Percentiles rank a stretch among this genome's conserved stretches.
Conservation (phyloP, 78 protist genomes). For the Dictyostelium firmibasis region DNA sequence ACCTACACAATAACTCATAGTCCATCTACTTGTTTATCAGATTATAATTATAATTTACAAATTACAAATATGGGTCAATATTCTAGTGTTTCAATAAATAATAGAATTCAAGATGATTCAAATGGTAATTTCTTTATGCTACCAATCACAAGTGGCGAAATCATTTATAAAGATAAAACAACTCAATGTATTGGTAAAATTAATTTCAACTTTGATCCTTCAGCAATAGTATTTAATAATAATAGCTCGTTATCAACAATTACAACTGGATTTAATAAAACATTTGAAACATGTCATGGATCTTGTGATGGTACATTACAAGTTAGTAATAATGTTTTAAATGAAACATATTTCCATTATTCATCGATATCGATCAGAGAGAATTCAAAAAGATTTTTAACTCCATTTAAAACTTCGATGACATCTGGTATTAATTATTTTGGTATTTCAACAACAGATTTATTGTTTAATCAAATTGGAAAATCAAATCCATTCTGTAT, state of each 20-base stretch:
- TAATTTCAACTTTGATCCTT: not conserved
- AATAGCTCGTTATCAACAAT: not conserved
- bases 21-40: not conserved
- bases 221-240: not conserved
- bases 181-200: not conserved
- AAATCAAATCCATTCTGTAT: not conserved
- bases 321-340: not conserved
- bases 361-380: not conserved
- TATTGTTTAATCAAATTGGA: not conserved
- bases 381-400: not conserved
- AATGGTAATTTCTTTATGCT: not conserved
- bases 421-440: not conserved
- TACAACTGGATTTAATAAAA: not conserved
- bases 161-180: not conserved
- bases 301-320: not conserved
- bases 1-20: not conserved
- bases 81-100: not conserved
- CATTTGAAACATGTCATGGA: constrained; percentile 1
- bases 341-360: not conserved
- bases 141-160: not conserved
- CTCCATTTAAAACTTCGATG: not conserved
- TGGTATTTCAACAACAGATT: not conserved
- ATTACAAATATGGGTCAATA: not conserved
- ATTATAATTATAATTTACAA: not conserved
- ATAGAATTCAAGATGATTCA: not conserved